Percentiles rank a stretch among this genome's conserved stretches.
These are phyloP conservation scores for Sporothrix inflata DNA, from an alignment of 2,329 filamentous ascomycete species.

Conservation along the genomic window DNA sequence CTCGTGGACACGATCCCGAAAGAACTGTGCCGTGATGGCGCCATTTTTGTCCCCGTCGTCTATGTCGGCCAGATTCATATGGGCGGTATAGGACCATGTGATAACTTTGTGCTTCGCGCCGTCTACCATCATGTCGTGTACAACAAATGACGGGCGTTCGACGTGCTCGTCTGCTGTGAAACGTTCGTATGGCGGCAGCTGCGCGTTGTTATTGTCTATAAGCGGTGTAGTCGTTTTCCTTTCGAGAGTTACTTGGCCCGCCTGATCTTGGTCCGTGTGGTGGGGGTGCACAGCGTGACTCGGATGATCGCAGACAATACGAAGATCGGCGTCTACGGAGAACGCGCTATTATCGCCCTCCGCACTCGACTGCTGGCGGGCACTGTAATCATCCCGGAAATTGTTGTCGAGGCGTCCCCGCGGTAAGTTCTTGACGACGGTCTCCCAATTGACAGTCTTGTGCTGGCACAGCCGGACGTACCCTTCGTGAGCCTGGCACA, in stretches of 20 bases:
- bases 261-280: neutral
- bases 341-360: neutral
- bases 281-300: neutral
- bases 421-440: neutral
- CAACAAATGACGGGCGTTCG: conserved; percentile 16
- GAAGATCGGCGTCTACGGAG: neutral
- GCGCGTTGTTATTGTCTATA: too few species aligned
- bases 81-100: conserved; percentile 27
- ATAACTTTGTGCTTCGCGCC: conserved; percentile 5
- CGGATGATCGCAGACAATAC: conserved; percentile 8
- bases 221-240: too few species aligned
- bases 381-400: neutral
- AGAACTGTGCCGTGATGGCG: conserved; percentile 10
- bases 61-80: conserved; percentile 16
- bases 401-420: neutral
- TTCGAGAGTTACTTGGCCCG: too few species aligned
- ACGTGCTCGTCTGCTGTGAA: neutral
- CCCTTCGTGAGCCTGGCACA: neutral
- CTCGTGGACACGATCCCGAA: neutral
- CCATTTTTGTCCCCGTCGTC: neutral
- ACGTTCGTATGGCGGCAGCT: neutral
- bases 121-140: conserved; percentile 5
- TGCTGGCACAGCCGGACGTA: conserved; percentile 4
- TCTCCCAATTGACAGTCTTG: neutral
- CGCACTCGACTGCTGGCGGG: neutral